Evolutionary conservation across 257 asterid species (phyloP).

Genomic region (Nicotiana tabacum): DNA sequence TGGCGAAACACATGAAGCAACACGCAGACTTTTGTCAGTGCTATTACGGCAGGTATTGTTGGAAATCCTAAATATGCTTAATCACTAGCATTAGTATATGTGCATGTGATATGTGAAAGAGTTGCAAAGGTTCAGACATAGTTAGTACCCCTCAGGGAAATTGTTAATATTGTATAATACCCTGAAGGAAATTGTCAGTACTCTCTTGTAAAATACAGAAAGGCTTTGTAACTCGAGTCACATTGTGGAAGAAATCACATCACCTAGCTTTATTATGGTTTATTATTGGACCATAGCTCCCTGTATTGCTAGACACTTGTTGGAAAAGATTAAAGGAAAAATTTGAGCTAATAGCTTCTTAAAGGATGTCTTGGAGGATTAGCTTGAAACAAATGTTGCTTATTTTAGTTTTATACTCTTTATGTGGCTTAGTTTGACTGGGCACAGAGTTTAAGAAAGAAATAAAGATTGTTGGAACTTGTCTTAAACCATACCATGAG

Average conservation of each 20-base stretch:
- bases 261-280: not conserved
- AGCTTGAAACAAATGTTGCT: not conserved
- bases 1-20: slow-evolving; percentile 90
- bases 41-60: slow-evolving; percentile 75
- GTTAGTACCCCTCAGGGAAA: not conserved
- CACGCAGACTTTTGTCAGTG: slow-evolving; percentile 83
- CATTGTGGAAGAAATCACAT: not conserved
- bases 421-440: too few relatives aligned
- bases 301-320: not conserved
- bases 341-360: not conserved
- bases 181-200: not conserved
- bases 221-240: not conserved
- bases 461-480: too few relatives aligned
- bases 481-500: too few relatives aligned
- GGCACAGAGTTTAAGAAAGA: too few relatives aligned
- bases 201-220: not conserved
- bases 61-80: not conserved
- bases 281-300: not conserved
- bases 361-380: not conserved
- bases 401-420: not conserved
- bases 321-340: not conserved
- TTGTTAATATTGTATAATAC: not conserved
- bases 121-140: not conserved
- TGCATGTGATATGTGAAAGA: not conserved
- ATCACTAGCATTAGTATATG: not conserved